phyloP scores from a whole-genome alignment of 1,284 basidiomycete genomes.

The Bjerkandera adusta region DNA sequence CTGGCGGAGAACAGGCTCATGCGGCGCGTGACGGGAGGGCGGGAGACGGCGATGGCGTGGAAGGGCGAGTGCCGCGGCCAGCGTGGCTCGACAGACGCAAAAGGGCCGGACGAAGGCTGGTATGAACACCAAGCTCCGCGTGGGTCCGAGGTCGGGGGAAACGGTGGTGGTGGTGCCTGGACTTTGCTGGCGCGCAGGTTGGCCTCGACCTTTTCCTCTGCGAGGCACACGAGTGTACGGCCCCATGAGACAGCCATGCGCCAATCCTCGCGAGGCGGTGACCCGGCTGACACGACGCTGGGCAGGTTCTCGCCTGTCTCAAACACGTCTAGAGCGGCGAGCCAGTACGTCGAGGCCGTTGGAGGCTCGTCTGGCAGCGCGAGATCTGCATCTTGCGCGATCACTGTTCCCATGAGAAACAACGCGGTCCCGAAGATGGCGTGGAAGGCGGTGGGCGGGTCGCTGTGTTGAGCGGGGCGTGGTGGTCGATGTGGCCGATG shows the following conservation, averaged over 20 bases:
- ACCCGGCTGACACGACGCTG: slow-evolving; percentile 36
- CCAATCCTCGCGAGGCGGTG: slow-evolving; percentile 49
- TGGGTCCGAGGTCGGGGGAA: slow-evolving; percentile 17
- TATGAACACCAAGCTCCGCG: slow-evolving; percentile 18
- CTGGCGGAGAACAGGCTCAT: slow-evolving; percentile 42
- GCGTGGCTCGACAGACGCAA: slow-evolving; percentile 38
- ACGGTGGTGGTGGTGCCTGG: slow-evolving; percentile 1
- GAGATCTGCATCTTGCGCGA: slow-evolving; percentile 47
- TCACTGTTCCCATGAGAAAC: slow-evolving; percentile 58
- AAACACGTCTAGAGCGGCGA: slow-evolving; percentile 63
- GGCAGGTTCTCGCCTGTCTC: slow-evolving; percentile 63
- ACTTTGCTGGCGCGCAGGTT: background rate
- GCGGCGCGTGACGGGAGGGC: slow-evolving; percentile 51
- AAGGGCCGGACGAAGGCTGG: slow-evolving; percentile 19
- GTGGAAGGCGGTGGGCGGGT: slow-evolving; percentile 62
- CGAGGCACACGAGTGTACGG: slow-evolving; percentile 55
- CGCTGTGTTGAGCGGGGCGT: slow-evolving; percentile 19
- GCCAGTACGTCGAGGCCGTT: slow-evolving; percentile 53
- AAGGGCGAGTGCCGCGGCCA: slow-evolving; percentile 57
- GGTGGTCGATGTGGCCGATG: slow-evolving; percentile 8
- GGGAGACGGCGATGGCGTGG: slow-evolving; percentile 44
- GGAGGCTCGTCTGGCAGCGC: slow-evolving; percentile 53
- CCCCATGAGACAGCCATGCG: slow-evolving; percentile 67
- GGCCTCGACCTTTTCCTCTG: slow-evolving; percentile 40
- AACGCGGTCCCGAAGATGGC: slow-evolving; percentile 59